Evolutionary conservation across 2,329 filamentous ascomycete species (phyloP).

Genomic region (Gnomoniopsis smithogilvyi): DNA sequence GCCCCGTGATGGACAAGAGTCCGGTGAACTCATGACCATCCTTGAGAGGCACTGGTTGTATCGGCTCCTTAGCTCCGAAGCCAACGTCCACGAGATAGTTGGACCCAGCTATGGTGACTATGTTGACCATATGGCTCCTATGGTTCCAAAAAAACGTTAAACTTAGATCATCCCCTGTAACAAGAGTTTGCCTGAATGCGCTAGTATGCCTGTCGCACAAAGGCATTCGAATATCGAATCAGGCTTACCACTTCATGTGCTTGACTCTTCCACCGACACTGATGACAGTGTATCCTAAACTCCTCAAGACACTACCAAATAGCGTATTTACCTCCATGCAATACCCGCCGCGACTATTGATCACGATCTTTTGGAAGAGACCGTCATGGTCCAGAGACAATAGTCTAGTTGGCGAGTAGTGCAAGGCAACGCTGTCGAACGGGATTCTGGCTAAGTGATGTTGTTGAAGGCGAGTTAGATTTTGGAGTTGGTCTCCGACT

Average conservation of each 20-base stretch:
- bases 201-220: too few relatives aligned
- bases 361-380: conserved; percentile 35
- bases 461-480: conserved; percentile 23
- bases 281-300: conserved; percentile 47
- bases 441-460: conserved; percentile 48
- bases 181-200: too few relatives aligned
- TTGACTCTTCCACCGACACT: conserved; percentile 44
- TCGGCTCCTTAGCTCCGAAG: conserved; percentile 49
- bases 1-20: conserved; percentile 42
- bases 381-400: conserved; percentile 29
- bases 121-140: conserved; percentile 58
- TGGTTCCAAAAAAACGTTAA: conserved; percentile 6
- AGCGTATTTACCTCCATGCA: conserved; percentile 47
- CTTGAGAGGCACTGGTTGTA: conserved; percentile 30
- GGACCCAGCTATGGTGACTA: conserved; percentile 49
- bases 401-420: conserved; percentile 36
- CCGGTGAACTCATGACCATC: conserved; percentile 28
- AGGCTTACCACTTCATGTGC: conserved; percentile 4
- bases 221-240: too few relatives aligned
- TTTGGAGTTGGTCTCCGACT: neutral
- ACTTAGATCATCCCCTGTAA: too few relatives aligned
- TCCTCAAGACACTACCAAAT: conserved; percentile 45
- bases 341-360: conserved; percentile 45
- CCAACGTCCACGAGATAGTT: conserved; percentile 56
- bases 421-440: conserved; percentile 52